These are phyloP conservation scores for Candida insectorum DNA, from an alignment of 805 yeast genomes.

Conservation along the genomic window DNA sequence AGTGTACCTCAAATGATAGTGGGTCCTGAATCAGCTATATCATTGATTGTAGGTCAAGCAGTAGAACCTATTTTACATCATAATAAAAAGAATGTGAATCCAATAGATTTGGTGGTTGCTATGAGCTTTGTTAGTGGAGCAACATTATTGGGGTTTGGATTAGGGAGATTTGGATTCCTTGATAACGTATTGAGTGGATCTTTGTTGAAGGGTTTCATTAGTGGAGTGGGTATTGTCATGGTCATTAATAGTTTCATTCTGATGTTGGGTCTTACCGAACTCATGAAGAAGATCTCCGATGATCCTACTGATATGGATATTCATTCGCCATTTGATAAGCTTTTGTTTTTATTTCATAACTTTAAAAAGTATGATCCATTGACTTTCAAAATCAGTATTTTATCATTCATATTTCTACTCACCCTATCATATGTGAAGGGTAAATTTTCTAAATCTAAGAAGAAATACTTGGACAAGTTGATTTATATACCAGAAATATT, in stretches of 20 bases:
- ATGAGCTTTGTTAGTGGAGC: slow-evolving; percentile 77
- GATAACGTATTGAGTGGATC: slow-evolving; percentile 41
- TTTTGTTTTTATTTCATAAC: slow-evolving; percentile 53
- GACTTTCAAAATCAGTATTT: slow-evolving; percentile 59
- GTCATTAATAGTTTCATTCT: slow-evolving; percentile 62
- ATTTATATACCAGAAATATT: slow-evolving; percentile 84
- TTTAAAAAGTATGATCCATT: slow-evolving; percentile 47
- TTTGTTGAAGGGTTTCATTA: slow-evolving; percentile 40
- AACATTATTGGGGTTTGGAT: slow-evolving; percentile 65
- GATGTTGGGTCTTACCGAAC: slow-evolving; percentile 60
- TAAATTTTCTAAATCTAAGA: slow-evolving; percentile 17
- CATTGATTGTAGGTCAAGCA: slow-evolving; percentile 45
- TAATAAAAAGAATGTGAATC: slow-evolving; percentile 26
- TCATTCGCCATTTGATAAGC: slow-evolving; percentile 67
- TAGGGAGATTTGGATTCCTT: slow-evolving; percentile 77
- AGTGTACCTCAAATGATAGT: slow-evolving; percentile 46
- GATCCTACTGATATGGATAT: slow-evolving; percentile 34
- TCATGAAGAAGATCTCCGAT: slow-evolving; percentile 37
- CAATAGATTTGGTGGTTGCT: slow-evolving; percentile 58
- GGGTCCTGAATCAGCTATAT: slow-evolving; percentile 46
- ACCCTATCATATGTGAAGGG: slow-evolving; percentile 22
- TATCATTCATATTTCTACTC: slow-evolving; percentile 13
- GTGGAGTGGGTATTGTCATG: slow-evolving; percentile 45
- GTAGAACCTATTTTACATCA: slow-evolving; percentile 42
- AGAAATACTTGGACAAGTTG: slow-evolving; percentile 28